phyloP scores from a whole-genome alignment of 257 asterid species.

The Solanum habrochaites region DNA sequence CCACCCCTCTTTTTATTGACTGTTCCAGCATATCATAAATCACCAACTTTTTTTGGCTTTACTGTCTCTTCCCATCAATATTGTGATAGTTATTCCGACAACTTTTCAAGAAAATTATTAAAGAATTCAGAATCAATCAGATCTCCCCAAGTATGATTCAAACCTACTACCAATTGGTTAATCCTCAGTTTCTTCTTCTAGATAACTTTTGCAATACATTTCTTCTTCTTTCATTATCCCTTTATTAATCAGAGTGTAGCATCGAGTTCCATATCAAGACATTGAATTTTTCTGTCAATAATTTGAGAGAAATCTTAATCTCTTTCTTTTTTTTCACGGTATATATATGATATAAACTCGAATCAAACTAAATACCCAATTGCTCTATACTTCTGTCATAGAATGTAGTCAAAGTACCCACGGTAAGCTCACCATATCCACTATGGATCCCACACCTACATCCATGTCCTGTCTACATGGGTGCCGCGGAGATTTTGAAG shows the following conservation, averaged over 20 bases:
- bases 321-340: not conserved
- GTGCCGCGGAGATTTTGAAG: not conserved
- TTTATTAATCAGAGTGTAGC: not conserved
- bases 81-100: not conserved
- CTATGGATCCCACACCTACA: not conserved
- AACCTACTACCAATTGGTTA: not conserved
- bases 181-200: not conserved
- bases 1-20: not conserved
- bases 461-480: not conserved
- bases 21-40: not conserved
- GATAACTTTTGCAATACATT: not conserved
- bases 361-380: not conserved
- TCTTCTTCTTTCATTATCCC: not conserved
- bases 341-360: not conserved
- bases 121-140: not conserved
- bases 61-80: not conserved
- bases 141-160: not conserved
- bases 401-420: not conserved
- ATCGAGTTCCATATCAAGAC: not conserved
- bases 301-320: not conserved
- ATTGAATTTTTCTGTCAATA: not conserved
- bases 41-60: not conserved
- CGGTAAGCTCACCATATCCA: not conserved
- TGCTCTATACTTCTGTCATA: not conserved
- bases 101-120: not conserved